phyloP scores from a whole-genome alignment of 148 eudicot species.

The Diospyros kaki region DNA sequence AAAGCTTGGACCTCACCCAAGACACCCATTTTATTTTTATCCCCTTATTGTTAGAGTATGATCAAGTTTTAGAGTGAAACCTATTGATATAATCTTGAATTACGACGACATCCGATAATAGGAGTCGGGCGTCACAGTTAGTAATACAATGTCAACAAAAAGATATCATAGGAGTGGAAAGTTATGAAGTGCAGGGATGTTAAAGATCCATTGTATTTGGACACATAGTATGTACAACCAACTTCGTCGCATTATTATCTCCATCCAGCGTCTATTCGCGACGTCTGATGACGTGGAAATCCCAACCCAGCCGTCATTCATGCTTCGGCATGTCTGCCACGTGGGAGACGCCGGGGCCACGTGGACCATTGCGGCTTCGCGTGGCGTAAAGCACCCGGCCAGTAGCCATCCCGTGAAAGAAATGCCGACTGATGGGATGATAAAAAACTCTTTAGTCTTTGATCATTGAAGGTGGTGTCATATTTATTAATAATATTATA shows the following conservation, averaged over 20 bases:
- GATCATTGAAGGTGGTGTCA: background rate
- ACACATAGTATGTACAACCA: constrained; percentile 22
- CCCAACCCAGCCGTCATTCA: constrained; percentile 1
- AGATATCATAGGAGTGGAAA: too few species aligned
- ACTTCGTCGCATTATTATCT: constrained; percentile 11
- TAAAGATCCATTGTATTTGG: constrained; percentile 18
- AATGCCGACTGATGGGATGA: background rate
- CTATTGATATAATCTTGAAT: too few species aligned
- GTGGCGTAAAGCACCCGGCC: background rate
- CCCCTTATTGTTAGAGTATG: too few species aligned
- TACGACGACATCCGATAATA: too few species aligned
- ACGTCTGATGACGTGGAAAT: constrained; percentile 7
- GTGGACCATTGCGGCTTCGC: constrained; percentile 1
- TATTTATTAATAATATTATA: background rate
- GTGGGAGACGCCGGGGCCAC: background rate
- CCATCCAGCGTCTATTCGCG: background rate
- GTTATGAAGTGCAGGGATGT: too few species aligned
- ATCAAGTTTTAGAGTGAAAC: too few species aligned
- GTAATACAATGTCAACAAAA: too few species aligned
- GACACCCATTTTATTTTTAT: too few species aligned
- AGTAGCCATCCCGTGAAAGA: background rate
- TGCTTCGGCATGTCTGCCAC: background rate
- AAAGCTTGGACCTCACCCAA: too few species aligned
- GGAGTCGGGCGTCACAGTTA: too few species aligned
- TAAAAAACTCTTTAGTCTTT: background rate